Evolutionary conservation across 2,329 filamentous ascomycete genomes (phyloP).

Genomic region (Talaromyces sp.): DNA sequence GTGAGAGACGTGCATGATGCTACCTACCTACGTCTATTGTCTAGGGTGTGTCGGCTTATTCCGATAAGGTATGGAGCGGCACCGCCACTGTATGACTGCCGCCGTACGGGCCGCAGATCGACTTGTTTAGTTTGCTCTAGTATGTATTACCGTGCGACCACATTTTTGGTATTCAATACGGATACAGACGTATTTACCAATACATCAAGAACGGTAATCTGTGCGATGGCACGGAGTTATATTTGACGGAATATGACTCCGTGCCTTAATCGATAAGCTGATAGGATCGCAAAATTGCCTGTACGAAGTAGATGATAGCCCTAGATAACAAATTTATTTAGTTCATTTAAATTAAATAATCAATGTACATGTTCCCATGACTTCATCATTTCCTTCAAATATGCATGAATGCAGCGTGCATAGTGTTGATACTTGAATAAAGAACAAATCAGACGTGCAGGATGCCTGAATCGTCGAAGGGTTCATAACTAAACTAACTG

Average conservation of each 20-base stretch:
- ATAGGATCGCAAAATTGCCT: neutral
- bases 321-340: neutral
- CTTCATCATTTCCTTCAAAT: neutral
- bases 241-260: neutral
- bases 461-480: neutral
- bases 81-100: neutral
- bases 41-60: neutral
- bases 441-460: conserved; percentile 1
- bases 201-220: no score
- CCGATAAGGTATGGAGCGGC: neutral
- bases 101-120: conserved; percentile 7
- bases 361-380: neutral
- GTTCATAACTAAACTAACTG: no score
- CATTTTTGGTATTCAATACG: neutral
- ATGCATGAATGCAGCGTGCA: conserved; percentile 1
- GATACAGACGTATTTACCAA: no score
- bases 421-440: neutral
- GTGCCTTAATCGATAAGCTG: conserved; percentile 1
- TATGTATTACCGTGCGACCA: no score
- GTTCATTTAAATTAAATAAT: neutral
- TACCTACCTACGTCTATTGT: neutral
- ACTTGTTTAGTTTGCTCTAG: neutral
- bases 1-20: neutral
- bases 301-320: neutral
- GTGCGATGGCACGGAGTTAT: neutral